Conservation (phyloP, 768 basidiomycete genomes). For the Boletus insuetus region DNA sequence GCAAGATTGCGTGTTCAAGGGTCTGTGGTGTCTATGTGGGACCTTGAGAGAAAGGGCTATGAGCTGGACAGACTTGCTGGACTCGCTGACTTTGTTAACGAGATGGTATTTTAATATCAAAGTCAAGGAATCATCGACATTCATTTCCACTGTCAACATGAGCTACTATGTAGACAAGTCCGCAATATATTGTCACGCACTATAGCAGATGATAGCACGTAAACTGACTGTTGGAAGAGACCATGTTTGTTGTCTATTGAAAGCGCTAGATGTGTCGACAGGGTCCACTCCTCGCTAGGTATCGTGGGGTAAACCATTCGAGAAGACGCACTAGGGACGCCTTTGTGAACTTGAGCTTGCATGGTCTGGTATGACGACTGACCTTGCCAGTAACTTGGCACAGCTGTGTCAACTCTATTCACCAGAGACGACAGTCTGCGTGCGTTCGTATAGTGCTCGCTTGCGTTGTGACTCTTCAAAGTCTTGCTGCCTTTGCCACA, state of each 20-base stretch:
- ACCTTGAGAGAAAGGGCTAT: too few species aligned
- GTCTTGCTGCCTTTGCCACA: slow-evolving; percentile 61
- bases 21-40: neutral
- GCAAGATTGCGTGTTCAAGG: slow-evolving; percentile 29
- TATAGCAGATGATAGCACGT: neutral
- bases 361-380: neutral
- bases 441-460: slow-evolving; percentile 62
- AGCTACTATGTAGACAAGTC: slow-evolving; percentile 5
- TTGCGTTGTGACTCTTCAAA: slow-evolving; percentile 60
- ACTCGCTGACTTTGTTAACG: too few species aligned
- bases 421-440: slow-evolving; percentile 34
- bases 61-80: too few species aligned
- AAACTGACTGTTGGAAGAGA: neutral
- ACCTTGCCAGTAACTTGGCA: neutral
- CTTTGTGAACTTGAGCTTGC: neutral
- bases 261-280: neutral
- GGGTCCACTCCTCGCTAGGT: neutral
- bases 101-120: neutral
- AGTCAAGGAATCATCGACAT: neutral
- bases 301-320: neutral
- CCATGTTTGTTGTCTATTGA: neutral
- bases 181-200: slow-evolving; percentile 14
- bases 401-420: slow-evolving; percentile 11
- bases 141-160: neutral
- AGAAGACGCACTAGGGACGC: neutral